Base-by-base conservation (phyloP, 176 grass and related monocot species). In the Alloteropsis semialata region DNA sequence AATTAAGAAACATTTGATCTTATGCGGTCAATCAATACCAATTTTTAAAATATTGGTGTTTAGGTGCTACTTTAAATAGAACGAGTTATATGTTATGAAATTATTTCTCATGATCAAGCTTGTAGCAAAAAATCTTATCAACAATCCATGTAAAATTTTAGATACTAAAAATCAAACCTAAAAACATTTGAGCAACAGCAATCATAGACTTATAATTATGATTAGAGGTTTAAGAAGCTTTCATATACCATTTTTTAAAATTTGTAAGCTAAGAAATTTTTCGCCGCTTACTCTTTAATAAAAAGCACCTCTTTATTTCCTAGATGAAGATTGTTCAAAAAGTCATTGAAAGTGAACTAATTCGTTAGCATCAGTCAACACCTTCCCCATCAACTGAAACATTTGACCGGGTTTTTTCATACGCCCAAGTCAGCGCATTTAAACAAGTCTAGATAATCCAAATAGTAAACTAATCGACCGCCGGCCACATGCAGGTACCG, bases 291-390 rank as follows among this genome's bases (percentile, higher is more conserved):
- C 56, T 53, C 1, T 33, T 62, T 38, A 5, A 36, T 2, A 36
- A 22, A 30, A 43, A 72, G 21, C 3, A 33, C 9, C 27, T 6
- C 57, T 30, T 82, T 25, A 4, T 41, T 48, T 27, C 12, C 34
- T 32, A 34, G 28, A 30, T 33, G 19, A 59, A 34, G 38, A 72
- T 41, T 57, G 33, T 76, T 57, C 21, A 57, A 2, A 62, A 43
- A 48, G 43, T 48, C 27, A 45, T 13, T 66, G 25, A 54, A 85
- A 61, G 41, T 1, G 3, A 21, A 39, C 2, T 18, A 36, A 74
- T 67, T 84, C 50, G 49, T 77, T 87, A 78, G 59, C 42, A 65
- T 59, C 62, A 56, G 55, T 76, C 83, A 86, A 82, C 71, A 85
- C 53, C 70, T 81, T 76, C 55, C 54, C 43, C 12, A 2, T n/a